phyloP scores from a whole-genome alignment of 2,329 filamentous ascomycete genomes.

The Pseudogymnoascus sp. region DNA sequence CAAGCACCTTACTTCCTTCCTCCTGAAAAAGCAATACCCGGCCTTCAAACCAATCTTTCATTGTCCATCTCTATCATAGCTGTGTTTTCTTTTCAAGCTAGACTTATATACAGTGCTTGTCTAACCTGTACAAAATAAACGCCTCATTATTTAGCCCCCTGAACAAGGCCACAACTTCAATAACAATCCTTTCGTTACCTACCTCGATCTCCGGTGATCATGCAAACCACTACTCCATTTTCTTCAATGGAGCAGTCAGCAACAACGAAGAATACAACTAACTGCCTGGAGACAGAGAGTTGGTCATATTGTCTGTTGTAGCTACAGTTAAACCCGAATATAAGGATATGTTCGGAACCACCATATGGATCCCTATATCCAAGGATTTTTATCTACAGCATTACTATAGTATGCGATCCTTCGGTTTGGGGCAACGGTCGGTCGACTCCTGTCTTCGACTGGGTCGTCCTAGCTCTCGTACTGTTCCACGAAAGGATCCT shows the following conservation, averaged over 20 bases:
- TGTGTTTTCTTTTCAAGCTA: too few relatives aligned
- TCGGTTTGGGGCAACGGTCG: background rate
- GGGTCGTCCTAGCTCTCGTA: background rate
- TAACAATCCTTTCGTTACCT: background rate
- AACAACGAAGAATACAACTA: background rate
- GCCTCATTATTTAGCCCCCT: background rate
- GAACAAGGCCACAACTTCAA: background rate
- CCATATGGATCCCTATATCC: background rate
- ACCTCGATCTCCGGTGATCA: background rate
- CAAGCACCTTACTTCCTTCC: background rate
- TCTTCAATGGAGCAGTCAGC: background rate
- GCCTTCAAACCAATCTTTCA: background rate
- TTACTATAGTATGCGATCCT: background rate
- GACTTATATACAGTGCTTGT: background rate
- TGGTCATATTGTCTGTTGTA: background rate
- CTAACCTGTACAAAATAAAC: background rate
- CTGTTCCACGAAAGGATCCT: too few relatives aligned
- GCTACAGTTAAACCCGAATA: background rate
- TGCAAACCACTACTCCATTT: background rate
- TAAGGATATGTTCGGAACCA: background rate
- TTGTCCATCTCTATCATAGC: background rate
- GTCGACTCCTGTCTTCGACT: background rate
- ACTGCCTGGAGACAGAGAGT: background rate
- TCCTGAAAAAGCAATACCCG: background rate
- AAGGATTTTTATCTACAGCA: background rate